Base-by-base conservation (phyloP, 768 basidiomycete genomes). In the Suillus americanus region DNA sequence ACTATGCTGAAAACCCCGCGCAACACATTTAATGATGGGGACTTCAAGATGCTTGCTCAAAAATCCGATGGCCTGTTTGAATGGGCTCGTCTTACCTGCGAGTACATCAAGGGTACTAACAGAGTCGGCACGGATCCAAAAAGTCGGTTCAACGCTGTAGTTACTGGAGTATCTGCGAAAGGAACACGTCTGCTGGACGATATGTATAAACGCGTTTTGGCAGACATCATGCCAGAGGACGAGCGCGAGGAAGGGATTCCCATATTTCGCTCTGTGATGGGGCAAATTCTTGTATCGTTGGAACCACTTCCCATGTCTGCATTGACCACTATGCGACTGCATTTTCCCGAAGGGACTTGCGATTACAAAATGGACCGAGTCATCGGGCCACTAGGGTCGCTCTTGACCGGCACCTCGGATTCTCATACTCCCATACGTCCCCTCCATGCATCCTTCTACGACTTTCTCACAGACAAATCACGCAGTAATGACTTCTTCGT, bases 381-480 rank as follows among this genome's bases (percentile, higher is more conserved):
- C 3, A 20, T 70, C 3, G 18, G 33, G 20, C 23, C 18, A 1
- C 10, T 65, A 10, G 59, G 63, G 2, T 48, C 65, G 18, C 25
- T 65, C 37, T 2, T 71, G 46, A 61, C 54, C 23, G 61, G 61
- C 16, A 53, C 30, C 1, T 1, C 35, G 3, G 57, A 48, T 25
- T n/a, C 4, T 9, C n/a, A n/a, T 18, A 61, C 33, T n/a, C 62
- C 67, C 5, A 64, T 73, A 37, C 64, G 55, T 8, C 63, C 68
- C 18, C 64, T 74, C 6, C 75, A 76, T 50, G 55, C 72, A 3
- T 76, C 74, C 0, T 73, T 76, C 65, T 59, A 57, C 14, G 75
- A 77, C 41, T 77, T 71, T 46, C 66, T 74, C 13, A 57, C 43
- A 2, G 61, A 70, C 48, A 0, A 43, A 33, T 30, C 35, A 2